Evolutionary conservation across 2,329 filamentous ascomycete genomes (phyloP).

Genomic region (Trichophyton rubrum): DNA sequence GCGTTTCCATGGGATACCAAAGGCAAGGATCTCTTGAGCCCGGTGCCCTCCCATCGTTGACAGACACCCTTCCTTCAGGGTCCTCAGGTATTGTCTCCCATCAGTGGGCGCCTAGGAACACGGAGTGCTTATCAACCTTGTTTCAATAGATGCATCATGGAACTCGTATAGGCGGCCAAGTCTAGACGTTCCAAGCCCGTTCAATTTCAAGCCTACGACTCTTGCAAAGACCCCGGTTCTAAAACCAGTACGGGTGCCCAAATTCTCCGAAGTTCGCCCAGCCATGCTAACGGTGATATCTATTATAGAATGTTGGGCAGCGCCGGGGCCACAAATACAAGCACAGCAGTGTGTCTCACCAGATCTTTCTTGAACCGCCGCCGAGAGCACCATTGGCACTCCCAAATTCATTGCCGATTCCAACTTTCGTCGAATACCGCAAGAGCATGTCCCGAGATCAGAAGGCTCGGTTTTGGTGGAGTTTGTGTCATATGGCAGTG

Average conservation of each 20-base stretch:
- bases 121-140: background rate
- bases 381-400: constrained; percentile 74
- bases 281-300: constrained; percentile 16
- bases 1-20: constrained; percentile 17
- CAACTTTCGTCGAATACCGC: constrained; percentile 77
- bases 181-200: constrained; percentile 45
- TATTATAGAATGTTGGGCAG: constrained; percentile 65
- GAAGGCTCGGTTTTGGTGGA: constrained; percentile 73
- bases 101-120: background rate
- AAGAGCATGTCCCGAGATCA: constrained; percentile 83
- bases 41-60: constrained; percentile 37
- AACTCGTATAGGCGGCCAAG: constrained; percentile 19
- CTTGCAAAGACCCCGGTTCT: constrained; percentile 58
- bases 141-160: constrained; percentile 16
- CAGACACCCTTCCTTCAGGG: constrained; percentile 23
- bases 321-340: constrained; percentile 95
- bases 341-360: constrained; percentile 88
- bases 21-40: constrained; percentile 30
- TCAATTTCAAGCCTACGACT: constrained; percentile 84
- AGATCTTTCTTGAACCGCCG: constrained; percentile 90
- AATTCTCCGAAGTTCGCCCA: background rate
- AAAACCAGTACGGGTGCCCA: constrained; percentile 53
- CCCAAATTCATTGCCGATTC: constrained; percentile 81
- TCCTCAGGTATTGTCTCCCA: background rate
- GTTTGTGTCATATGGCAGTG: constrained; percentile 71